These are phyloP conservation scores for Drechslerella coelobrocha DNA, from an alignment of 2,329 filamentous ascomycete genomes.

Conservation along the genomic window DNA sequence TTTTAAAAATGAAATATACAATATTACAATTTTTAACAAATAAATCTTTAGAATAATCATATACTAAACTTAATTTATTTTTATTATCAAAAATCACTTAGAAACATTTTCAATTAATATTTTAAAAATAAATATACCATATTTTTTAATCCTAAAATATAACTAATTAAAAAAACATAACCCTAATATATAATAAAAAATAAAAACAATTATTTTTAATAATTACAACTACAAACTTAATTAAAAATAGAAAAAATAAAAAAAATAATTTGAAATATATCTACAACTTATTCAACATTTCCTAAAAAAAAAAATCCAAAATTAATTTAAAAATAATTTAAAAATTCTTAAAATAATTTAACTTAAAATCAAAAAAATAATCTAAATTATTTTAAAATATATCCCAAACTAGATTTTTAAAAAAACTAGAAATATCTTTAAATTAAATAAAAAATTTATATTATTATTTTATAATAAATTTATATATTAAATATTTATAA, in stretches of 20 bases:
- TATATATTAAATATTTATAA: not conserved
- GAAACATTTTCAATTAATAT: conserved; percentile 1
- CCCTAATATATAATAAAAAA: not conserved
- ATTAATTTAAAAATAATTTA: not conserved
- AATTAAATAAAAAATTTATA: not conserved
- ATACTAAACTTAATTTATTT: not conserved
- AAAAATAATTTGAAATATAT: not conserved
- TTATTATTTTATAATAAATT: no score
- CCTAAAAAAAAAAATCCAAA: not conserved
- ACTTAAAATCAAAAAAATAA: not conserved
- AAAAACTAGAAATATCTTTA: not conserved
- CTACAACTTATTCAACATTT: not conserved
- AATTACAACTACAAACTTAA: not conserved
- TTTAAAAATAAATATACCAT: not conserved
- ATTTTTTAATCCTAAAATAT: no score
- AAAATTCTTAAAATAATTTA: not conserved
- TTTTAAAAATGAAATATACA: not conserved
- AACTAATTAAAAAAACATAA: conserved; percentile 4
- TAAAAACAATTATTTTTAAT: not conserved
- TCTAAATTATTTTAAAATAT: not conserved
- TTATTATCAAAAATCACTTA: not conserved
- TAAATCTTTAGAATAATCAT: no score
- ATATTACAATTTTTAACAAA: not conserved
- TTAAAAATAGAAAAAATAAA: not conserved
- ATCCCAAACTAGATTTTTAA: not conserved